Conservation (phyloP, 2,329 filamentous ascomycete species). For the Akanthomyces dipterigenus region DNA sequence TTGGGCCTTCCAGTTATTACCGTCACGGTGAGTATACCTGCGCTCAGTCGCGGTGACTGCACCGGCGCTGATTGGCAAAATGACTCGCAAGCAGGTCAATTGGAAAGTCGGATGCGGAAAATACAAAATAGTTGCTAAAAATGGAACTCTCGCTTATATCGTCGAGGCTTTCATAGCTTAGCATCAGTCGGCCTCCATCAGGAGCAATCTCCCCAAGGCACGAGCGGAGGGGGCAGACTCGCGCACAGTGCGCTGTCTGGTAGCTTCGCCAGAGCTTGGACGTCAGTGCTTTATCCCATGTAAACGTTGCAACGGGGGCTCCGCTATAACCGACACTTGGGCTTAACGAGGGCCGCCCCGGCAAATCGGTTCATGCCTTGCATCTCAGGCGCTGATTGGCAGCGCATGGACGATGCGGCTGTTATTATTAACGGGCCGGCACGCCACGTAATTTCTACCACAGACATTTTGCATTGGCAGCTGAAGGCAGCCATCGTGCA, state of each 20-base stretch:
- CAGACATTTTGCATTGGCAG: too few species aligned
- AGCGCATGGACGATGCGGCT: neutral
- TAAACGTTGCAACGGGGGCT: neutral
- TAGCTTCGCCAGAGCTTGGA: neutral
- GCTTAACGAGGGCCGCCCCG: slow-evolving; percentile 6
- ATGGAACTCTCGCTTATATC: neutral
- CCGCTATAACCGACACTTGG: slow-evolving; percentile 12
- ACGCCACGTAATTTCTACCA: neutral
- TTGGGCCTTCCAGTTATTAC: neutral
- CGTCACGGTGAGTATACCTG: neutral
- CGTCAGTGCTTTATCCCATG: neutral
- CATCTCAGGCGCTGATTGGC: neutral
- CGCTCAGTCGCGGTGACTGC: neutral
- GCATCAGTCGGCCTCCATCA: neutral
- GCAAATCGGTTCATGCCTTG: neutral
- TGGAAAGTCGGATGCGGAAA: neutral
- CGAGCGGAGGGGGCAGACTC: neutral
- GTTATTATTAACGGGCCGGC: neutral
- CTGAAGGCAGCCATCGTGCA: too few species aligned
- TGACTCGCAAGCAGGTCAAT: neutral
- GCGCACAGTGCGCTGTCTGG: slow-evolving; percentile 7
- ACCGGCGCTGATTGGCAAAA: neutral
- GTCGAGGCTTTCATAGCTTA: neutral
- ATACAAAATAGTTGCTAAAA: neutral
- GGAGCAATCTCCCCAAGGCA: neutral